Evolutionary conservation across 1,139 yeast genomes (phyloP).

Genomic region (Yamadazyma oceani): DNA sequence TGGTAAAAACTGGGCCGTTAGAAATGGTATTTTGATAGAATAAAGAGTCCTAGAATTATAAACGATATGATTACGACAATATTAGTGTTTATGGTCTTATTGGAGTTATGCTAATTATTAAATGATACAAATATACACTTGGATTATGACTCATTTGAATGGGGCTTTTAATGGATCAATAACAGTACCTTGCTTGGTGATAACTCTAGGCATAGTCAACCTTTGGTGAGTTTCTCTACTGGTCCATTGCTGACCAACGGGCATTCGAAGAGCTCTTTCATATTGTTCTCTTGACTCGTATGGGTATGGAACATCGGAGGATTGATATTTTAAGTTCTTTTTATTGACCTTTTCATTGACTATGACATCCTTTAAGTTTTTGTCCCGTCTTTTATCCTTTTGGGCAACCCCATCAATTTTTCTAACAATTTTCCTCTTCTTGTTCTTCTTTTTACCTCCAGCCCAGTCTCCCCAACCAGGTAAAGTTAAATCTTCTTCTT

Average conservation of each 20-base stretch:
- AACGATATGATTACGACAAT: too few species aligned
- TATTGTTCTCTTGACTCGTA: constrained; percentile 92
- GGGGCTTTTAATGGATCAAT: constrained; percentile 87
- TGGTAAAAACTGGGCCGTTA: constrained; percentile 73
- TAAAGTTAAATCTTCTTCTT: constrained; percentile 77
- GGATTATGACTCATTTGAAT: constrained; percentile 36
- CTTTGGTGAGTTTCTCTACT: constrained; percentile 84
- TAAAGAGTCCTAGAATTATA: not conserved
- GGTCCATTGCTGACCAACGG: constrained; percentile 98
- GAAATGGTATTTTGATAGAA: constrained; percentile 67
- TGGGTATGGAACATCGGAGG: constrained; percentile 89
- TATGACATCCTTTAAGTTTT: constrained; percentile 73
- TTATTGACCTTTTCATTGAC: constrained; percentile 86
- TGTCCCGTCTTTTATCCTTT: constrained; percentile 74
- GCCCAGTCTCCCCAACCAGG: constrained; percentile 98
- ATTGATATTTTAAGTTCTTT: constrained; percentile 80
- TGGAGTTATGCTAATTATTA: not conserved
- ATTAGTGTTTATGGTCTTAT: too few species aligned
- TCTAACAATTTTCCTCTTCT: constrained; percentile 63
- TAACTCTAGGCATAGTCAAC: constrained; percentile 83
- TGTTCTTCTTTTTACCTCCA: constrained; percentile 52
- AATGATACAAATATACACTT: not conserved
- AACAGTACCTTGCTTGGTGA: constrained; percentile 84
- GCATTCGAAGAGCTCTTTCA: constrained; percentile 90
- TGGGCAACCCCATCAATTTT: constrained; percentile 73